phyloP scores from a whole-genome alignment of 192 early-diverging fungal species.

The Haplosporangium gracile region DNA sequence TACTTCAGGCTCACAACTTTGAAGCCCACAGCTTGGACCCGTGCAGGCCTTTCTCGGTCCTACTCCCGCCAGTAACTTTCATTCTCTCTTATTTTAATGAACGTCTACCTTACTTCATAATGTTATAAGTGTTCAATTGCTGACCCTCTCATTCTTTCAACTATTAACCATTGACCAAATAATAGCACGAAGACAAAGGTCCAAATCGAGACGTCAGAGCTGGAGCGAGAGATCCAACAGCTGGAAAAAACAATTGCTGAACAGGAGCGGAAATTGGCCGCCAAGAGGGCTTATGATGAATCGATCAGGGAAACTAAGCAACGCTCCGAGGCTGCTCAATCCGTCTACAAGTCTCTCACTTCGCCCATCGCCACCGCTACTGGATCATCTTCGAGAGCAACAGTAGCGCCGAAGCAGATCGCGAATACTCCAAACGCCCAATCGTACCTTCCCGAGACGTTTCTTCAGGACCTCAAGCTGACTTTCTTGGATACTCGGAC shows the following conservation, averaged over 20 bases:
- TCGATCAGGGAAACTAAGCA: constrained; percentile 36
- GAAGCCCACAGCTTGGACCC: constrained; percentile 3
- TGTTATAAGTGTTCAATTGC: background rate
- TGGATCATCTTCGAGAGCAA: background rate
- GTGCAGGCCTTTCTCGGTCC: constrained; percentile 14
- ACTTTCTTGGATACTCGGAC: constrained; percentile 40
- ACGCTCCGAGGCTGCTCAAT: constrained; percentile 32
- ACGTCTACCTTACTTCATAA: background rate
- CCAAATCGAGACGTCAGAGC: constrained; percentile 37
- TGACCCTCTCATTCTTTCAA: background rate
- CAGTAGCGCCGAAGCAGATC: background rate
- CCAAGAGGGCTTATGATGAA: constrained; percentile 31
- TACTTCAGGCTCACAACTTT: background rate
- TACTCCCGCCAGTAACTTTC: constrained; percentile 39
- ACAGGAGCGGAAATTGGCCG: constrained; percentile 36
- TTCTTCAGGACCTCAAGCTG: constrained; percentile 41
- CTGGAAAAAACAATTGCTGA: constrained; percentile 34
- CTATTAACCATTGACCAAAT: background rate
- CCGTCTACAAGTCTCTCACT: constrained; percentile 29
- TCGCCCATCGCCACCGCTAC: constrained; percentile 15
- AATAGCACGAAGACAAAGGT: constrained; percentile 40
- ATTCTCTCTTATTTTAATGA: background rate
- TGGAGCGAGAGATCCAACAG: constrained; percentile 37
- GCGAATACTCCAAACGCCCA: constrained; percentile 11
- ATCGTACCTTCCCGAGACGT: constrained; percentile 32